A percentile compares a stretch with the other conserved stretches of the same genome.
Evolutionary conservation across 345 rosid genomes (phyloP).

Genomic region (Psidium friedrichsthalianum): DNA sequence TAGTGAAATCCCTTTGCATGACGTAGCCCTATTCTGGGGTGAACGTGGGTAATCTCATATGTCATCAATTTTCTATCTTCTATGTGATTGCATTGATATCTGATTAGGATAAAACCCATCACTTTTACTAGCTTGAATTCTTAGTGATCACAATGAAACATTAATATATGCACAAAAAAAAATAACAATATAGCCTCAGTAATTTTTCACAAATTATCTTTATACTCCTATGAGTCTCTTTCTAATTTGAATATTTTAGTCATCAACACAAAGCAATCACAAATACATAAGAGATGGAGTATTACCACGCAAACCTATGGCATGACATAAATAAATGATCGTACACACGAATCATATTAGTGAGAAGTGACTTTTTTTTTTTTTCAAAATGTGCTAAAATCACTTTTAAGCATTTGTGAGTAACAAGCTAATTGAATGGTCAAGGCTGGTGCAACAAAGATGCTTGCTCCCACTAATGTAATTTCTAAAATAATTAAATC

Average conservation of each 20-base stretch:
- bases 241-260: neutral
- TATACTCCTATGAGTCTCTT: neutral
- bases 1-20: too few relatives aligned
- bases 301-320: neutral
- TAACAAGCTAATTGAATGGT: neutral
- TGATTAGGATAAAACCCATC: too few relatives aligned
- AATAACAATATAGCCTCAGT: neutral
- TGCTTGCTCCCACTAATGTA: neutral
- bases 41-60: too few relatives aligned
- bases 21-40: too few relatives aligned
- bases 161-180: too few relatives aligned
- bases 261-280: neutral
- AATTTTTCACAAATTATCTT: neutral
- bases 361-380: neutral
- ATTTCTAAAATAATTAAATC: neutral
- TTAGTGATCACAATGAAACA: too few relatives aligned
- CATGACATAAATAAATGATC: neutral
- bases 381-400: too few relatives aligned
- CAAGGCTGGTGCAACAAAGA: neutral
- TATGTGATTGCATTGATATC: too few relatives aligned
- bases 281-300: neutral
- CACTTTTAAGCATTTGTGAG: neutral
- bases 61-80: too few relatives aligned
- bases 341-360: accelerated
- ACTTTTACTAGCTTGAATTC: too few relatives aligned